Conservation (phyloP, 768 basidiomycete genomes). For the Daedalea quercina region DNA sequence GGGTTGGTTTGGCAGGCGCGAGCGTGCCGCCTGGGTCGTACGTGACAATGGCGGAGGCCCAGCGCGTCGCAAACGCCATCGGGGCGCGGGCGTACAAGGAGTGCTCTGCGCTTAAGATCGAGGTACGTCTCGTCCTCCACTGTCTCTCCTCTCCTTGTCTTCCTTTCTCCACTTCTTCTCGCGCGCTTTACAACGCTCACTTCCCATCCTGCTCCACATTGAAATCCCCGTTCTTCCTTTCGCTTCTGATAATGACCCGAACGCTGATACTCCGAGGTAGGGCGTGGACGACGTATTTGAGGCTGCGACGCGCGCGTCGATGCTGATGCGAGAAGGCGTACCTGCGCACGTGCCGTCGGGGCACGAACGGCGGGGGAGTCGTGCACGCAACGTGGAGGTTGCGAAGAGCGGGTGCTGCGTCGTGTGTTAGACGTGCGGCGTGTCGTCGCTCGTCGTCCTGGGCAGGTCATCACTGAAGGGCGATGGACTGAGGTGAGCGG, state of each 20-base stretch:
- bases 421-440: constrained; percentile 39
- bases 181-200: no score
- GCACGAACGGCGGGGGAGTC: constrained; percentile 29
- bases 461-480: no score
- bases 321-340: constrained; percentile 88
- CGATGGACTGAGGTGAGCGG: no score
- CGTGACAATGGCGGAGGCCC: constrained; percentile 75
- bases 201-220: no score
- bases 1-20: no score
- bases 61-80: constrained; percentile 74
- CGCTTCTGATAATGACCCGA: no score
- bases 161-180: not conserved
- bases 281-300: constrained; percentile 98
- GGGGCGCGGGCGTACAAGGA: constrained; percentile 94
- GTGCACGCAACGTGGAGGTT: constrained; percentile 24
- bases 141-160: not conserved
- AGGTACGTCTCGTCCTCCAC: constrained; percentile 21
- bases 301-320: constrained; percentile 91
- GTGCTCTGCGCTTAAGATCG: constrained; percentile 83
- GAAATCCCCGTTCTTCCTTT: no score
- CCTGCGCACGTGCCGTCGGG: constrained; percentile 36
- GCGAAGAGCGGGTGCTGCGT: constrained; percentile 59
- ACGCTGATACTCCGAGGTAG: constrained; percentile 3
- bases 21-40: constrained; percentile 24
- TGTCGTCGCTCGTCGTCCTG: no score